A percentile compares a stretch with the other conserved stretches of the same genome.
phyloP scores from a whole-genome alignment of 768 basidiomycete genomes.

The Boletus barrowsii region DNA sequence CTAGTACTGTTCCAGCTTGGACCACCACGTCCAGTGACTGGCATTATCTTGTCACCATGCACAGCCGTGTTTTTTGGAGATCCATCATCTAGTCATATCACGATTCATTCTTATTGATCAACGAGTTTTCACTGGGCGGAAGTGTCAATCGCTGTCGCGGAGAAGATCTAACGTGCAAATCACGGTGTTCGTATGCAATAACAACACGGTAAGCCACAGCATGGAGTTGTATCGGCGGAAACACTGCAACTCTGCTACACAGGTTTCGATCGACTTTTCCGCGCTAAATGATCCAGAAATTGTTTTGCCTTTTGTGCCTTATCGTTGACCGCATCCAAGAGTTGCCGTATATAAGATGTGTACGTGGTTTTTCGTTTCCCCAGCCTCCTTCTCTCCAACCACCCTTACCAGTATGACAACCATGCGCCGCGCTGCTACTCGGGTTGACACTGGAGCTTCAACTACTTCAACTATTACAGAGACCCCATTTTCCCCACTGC shows the following conservation, averaged over 20 bases:
- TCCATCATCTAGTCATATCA: no score
- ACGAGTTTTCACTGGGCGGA: not conserved
- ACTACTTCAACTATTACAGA: not conserved
- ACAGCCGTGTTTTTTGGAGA: no score
- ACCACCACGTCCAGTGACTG: no score
- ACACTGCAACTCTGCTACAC: not conserved
- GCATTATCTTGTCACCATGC: no score
- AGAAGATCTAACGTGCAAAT: not conserved
- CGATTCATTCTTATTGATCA: not conserved
- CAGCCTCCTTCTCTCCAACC: not conserved
- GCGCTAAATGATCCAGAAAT: not conserved
- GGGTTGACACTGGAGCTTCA: not conserved
- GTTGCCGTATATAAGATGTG: constrained; percentile 2
- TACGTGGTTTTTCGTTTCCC: not conserved
- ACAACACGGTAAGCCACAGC: constrained; percentile 1
- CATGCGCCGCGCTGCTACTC: constrained; percentile 6
- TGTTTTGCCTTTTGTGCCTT: not conserved
- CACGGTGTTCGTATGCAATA: not conserved
- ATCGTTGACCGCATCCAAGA: not conserved
- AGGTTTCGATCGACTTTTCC: not conserved
- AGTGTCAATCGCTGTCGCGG: no score
- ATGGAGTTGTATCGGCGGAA: not conserved
- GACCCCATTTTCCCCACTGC: constrained; percentile 4
- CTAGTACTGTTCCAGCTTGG: no score
- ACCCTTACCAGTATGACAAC: no score